These are phyloP conservation scores for Teunomyces pallodes DNA, from an alignment of 805 yeast species.

Conservation along the genomic window DNA sequence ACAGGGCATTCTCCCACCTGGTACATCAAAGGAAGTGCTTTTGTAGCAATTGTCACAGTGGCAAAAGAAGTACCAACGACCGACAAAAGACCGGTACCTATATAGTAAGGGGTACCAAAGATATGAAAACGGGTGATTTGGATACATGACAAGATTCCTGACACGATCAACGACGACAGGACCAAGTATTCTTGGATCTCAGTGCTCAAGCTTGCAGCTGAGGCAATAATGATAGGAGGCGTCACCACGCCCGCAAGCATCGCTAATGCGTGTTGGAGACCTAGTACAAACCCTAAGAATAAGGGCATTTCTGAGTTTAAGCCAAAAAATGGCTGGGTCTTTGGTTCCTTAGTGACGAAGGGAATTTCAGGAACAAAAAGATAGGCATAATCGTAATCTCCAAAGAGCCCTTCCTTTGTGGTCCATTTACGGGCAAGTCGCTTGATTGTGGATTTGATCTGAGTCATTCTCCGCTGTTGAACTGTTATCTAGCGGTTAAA, in stretches of 20 bases:
- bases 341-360: conserved; percentile 45
- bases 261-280: conserved; percentile 83
- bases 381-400: conserved; percentile 80
- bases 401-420: conserved; percentile 78
- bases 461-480: not conserved
- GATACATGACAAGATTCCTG: conserved; percentile 58
- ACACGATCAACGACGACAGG: conserved; percentile 35
- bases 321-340: conserved; percentile 79
- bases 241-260: conserved; percentile 91
- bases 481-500: not conserved
- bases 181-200: conserved; percentile 38
- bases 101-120: conserved; percentile 65
- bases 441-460: conserved; percentile 14
- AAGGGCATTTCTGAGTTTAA: conserved; percentile 78
- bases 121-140: conserved; percentile 83
- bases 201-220: conserved; percentile 55
- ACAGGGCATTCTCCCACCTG: conserved; percentile 61
- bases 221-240: conserved; percentile 74
- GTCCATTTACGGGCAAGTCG: conserved; percentile 48
- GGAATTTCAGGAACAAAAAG: conserved; percentile 82
- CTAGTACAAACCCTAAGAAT: conserved; percentile 71
- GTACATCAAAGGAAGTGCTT: conserved; percentile 82
- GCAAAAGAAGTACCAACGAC: conserved; percentile 93
- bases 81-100: conserved; percentile 86
- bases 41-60: conserved; percentile 75